Evolutionary conservation across 2,329 filamentous ascomycete species (phyloP).

Genomic region (Verticillium zaregamsianum): DNA sequence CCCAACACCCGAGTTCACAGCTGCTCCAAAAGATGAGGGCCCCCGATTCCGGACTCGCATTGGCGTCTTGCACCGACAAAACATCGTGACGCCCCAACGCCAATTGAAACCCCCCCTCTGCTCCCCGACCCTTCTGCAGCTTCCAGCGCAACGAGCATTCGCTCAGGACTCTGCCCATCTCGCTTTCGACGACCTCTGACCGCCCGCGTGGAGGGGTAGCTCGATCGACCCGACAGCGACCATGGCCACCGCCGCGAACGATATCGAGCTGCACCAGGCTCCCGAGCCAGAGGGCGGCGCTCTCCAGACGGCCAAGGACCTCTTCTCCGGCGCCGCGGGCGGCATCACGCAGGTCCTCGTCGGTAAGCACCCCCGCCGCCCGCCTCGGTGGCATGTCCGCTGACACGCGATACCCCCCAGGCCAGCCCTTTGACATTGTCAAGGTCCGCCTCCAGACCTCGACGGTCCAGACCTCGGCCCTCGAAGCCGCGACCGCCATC

Average conservation of each 20-base stretch:
- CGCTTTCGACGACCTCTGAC: not conserved
- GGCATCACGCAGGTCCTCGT: slow-evolving; percentile 92
- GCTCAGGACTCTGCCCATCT: not conserved
- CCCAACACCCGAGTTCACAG: not conserved
- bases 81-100: not conserved
- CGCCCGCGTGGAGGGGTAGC: not conserved
- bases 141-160: not conserved
- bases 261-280: slow-evolving; percentile 27
- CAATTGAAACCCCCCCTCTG: not conserved
- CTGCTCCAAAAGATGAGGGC: not conserved
- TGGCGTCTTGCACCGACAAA: not conserved
- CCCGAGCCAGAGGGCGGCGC: slow-evolving; percentile 25
- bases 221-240: not conserved
- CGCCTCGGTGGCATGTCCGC: not conserved
- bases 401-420: slow-evolving; percentile 29
- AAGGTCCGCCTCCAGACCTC: slow-evolving; percentile 96
- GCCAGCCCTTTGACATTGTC: slow-evolving; percentile 82
- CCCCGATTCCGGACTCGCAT: not conserved
- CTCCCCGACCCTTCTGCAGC: not conserved
- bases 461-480: slow-evolving; percentile 72
- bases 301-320: slow-evolving; percentile 74
- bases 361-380: slow-evolving; percentile 50
- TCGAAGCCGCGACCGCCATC: slow-evolving; percentile 78
- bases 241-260: slow-evolving; percentile 34
- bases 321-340: slow-evolving; percentile 85